Conservation (phyloP, 805 yeast genomes). For the Lipomyces spencermartinsiae region DNA sequence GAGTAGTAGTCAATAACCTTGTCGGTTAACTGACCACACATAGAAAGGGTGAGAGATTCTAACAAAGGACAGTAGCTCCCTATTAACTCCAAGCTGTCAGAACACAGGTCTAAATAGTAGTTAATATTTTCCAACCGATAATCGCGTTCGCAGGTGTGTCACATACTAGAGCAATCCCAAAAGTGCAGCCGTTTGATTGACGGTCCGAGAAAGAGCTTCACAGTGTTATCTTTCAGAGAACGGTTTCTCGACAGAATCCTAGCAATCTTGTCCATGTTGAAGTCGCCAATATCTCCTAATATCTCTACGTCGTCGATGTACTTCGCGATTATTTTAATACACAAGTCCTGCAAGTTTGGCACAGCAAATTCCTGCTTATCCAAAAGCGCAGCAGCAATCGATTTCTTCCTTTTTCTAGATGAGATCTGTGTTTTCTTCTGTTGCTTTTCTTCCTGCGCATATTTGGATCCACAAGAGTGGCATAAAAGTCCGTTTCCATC, state of each 20-base stretch:
- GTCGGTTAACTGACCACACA: slow-evolving; percentile 93
- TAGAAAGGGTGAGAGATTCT: slow-evolving; percentile 68
- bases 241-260: slow-evolving; percentile 82
- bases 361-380: slow-evolving; percentile 68
- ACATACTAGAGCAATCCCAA: slow-evolving; percentile 87
- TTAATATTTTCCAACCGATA: neutral
- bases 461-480: slow-evolving; percentile 62
- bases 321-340: slow-evolving; percentile 69
- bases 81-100: slow-evolving; percentile 68
- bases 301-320: slow-evolving; percentile 77
- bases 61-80: slow-evolving; percentile 81
- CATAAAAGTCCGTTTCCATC: slow-evolving; percentile 57
- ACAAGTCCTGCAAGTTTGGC: slow-evolving; percentile 80
- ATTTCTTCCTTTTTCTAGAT: slow-evolving; percentile 76
- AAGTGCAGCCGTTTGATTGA: slow-evolving; percentile 65
- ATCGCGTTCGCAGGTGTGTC: neutral
- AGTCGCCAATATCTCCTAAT: slow-evolving; percentile 83
- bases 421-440: slow-evolving; percentile 60
- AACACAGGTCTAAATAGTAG: slow-evolving; percentile 51
- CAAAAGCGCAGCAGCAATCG: slow-evolving; percentile 81
- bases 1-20: slow-evolving; percentile 71
- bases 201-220: slow-evolving; percentile 74
- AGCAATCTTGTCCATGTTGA: slow-evolving; percentile 73
- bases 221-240: slow-evolving; percentile 72
- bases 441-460: slow-evolving; percentile 54